A percentile compares a stretch with the other conserved stretches of the same genome.
phyloP scores from a whole-genome alignment of 129 eudicot genomes.

The Artemisia tridentata region DNA sequence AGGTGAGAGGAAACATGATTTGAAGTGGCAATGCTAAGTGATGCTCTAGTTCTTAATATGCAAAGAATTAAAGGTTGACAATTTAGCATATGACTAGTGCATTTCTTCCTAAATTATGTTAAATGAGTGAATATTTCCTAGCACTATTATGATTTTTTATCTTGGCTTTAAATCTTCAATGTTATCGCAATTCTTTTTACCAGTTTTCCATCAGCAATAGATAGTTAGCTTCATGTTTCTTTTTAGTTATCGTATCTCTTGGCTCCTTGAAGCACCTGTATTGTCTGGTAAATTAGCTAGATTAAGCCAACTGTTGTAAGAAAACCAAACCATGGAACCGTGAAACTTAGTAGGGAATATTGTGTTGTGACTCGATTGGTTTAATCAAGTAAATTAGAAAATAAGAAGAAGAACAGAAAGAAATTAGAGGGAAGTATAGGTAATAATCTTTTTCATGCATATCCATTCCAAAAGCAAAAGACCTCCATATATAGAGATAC shows the following conservation, averaged over 20 bases:
- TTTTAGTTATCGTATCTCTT: neutral
- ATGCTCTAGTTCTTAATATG: conserved; percentile 24
- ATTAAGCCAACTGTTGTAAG: too few species aligned
- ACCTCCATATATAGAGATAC: too few species aligned
- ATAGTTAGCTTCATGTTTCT: neutral
- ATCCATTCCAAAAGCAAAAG: too few species aligned
- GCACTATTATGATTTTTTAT: conserved; percentile 17
- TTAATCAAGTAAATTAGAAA: too few species aligned
- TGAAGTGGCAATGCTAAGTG: conserved; percentile 59
- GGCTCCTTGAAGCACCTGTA: neutral
- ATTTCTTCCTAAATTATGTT: conserved; percentile 15
- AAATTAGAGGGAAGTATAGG: too few species aligned
- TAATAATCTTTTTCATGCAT: too few species aligned
- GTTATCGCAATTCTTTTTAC: neutral
- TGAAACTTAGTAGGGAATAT: too few species aligned
- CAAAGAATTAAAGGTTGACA: conserved; percentile 17
- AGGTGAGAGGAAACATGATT: conserved; percentile 93
- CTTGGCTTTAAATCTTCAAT: neutral
- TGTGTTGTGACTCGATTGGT: too few species aligned
- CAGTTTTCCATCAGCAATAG: conserved; percentile 1
- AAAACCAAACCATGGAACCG: too few species aligned
- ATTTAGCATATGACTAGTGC: neutral
- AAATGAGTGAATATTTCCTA: conserved; percentile 9
- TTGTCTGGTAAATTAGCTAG: neutral
- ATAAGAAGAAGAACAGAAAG: too few species aligned